Evolutionary conservation across 2,329 filamentous ascomycete species (phyloP), one percentile per base, ranked within the genome.

Genomic region (Laburnicola sp.): DNA sequence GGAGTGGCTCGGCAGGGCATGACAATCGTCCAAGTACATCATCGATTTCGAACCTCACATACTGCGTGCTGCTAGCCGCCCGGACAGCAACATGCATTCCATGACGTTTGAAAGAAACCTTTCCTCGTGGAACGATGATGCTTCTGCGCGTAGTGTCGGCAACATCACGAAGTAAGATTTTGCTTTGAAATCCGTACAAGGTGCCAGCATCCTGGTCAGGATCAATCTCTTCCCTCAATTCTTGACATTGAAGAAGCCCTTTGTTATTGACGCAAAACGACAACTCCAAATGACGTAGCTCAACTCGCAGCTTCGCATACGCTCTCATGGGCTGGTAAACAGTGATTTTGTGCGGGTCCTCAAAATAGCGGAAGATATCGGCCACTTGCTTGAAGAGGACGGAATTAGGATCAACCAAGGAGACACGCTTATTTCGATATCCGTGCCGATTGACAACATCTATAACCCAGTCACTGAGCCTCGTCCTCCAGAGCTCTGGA

Each of bases 201-300:
- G 82, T 82, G 0, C 84, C 85, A 0, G 78, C 71, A 40, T 86
- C 79, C 57, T 88, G 86, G 21, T 82, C 59, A 0, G 68, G 62
- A 39, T 51, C 49, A 22, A 88, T 71, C 42, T 81, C 77, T 0
- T 78, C 71, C 0, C 64, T 59, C 0, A 86, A 70, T 55, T 86
- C 75, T 0, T 50, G 68, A 22, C 75, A 84, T 22, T 76, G 56
- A 0, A 87, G 74, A 0, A 77, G 55, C 0, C 69, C 62, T 0
- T 63, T 57, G 0, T 3, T 0, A 44, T 81, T 82, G 0, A 86
- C 81, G 2, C 38, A 54, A 57, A 86, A 86, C 0, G 60, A 64
- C 0, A 86, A 65, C 42, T 83, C 75, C 1, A 84, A 58, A 6
- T 77, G 75, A 31, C 73, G 74, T 21, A 85, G 55, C 27, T 84